Evolutionary conservation across 176 grass and related monocot species (phyloP).

Genomic region (Chloris gayana): DNA sequence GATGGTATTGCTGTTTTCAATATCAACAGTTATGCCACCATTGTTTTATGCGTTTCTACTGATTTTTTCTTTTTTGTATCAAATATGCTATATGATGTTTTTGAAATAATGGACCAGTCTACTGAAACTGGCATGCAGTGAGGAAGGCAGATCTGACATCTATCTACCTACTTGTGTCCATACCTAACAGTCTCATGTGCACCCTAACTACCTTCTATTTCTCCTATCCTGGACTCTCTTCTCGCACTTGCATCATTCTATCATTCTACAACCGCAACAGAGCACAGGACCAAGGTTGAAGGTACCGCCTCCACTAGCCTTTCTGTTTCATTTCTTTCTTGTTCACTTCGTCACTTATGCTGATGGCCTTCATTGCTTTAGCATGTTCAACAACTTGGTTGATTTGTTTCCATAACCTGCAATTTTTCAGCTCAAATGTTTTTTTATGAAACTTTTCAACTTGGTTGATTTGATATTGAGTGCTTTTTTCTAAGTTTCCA

Average conservation of each 20-base stretch:
- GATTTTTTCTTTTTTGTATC: not conserved
- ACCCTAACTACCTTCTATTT: slow-evolving; percentile 23
- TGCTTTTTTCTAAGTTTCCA: not conserved
- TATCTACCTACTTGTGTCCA: slow-evolving; percentile 15
- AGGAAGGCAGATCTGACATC: slow-evolving; percentile 23
- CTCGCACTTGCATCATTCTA: slow-evolving; percentile 28
- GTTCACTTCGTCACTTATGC: not conserved
- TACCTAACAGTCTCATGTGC: slow-evolving; percentile 55
- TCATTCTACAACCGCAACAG: slow-evolving; percentile 15
- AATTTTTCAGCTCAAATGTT: not conserved
- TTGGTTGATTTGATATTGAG: not conserved
- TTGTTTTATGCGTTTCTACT: slow-evolving; percentile 6
- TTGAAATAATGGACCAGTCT: not conserved
- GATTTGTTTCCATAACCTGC: slow-evolving; percentile 5
- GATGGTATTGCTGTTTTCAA: not conserved
- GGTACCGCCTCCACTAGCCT: slow-evolving; percentile 7
- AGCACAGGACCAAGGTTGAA: slow-evolving; percentile 23
- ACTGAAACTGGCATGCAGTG: slow-evolving; percentile 7
- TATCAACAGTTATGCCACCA: not conserved
- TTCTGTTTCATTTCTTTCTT: slow-evolving; percentile 22
- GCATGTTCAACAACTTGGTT: not conserved
- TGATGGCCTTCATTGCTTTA: not conserved
- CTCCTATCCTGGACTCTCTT: slow-evolving; percentile 33
- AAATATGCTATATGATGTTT: not conserved
- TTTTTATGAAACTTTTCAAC: not conserved